Conservation (phyloP, 768 basidiomycete genomes). For the Tricholoma matsutake region DNA sequence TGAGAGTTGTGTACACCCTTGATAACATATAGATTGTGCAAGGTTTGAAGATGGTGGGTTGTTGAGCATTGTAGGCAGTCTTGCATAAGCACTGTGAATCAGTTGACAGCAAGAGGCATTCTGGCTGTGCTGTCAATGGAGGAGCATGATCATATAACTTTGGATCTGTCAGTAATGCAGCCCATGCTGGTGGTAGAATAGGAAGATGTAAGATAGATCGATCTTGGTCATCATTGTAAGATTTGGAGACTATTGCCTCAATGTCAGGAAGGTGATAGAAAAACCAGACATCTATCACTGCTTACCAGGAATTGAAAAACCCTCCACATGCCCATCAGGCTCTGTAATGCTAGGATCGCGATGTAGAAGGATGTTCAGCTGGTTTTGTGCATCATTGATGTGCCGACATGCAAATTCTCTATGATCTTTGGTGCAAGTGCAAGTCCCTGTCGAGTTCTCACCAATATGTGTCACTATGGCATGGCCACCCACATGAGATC, state of each 20-base stretch:
- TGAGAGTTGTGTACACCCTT: neutral
- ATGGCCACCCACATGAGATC: neutral
- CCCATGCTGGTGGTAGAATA: neutral
- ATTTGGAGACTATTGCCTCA: neutral
- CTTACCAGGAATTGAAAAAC: neutral
- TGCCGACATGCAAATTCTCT: neutral
- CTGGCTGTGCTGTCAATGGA: neutral
- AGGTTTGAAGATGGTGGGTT: neutral
- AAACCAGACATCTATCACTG: neutral
- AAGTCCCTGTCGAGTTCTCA: neutral
- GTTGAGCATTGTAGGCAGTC: neutral
- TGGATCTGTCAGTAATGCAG: neutral
- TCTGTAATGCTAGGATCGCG: neutral
- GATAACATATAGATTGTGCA: neutral
- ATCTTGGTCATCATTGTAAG: neutral
- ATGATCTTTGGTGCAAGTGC: constrained; percentile 1
- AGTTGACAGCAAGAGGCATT: neutral
- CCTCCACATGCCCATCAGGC: neutral
- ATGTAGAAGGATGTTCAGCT: neutral
- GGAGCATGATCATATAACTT: neutral
- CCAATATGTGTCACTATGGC: constrained; percentile 4
- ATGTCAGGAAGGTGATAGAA: neutral
- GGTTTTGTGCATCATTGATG: neutral
- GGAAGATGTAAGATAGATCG: neutral
- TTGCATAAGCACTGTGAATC: neutral